Conservation (phyloP, 805 yeast genomes). For the Spathaspora hagerdaliae region DNA sequence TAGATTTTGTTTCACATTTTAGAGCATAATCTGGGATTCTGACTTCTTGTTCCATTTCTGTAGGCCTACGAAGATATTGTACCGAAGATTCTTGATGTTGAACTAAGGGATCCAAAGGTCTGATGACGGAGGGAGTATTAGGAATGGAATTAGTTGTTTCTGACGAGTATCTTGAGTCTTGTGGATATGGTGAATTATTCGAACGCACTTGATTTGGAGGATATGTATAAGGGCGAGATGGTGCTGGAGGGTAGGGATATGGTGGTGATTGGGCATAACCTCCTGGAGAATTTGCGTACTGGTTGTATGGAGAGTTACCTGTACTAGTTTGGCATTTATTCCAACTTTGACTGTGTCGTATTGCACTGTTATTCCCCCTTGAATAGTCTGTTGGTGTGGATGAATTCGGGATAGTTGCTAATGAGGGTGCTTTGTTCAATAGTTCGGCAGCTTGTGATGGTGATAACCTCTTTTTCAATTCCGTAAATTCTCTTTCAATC, state of each 20-base stretch:
- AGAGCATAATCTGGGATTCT: conserved; percentile 23
- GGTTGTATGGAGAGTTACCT: not conserved
- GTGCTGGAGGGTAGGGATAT: conserved; percentile 1
- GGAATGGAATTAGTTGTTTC: conserved; percentile 24
- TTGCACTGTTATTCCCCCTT: not conserved
- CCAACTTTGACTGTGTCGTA: conserved; percentile 3
- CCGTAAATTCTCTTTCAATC: conserved; percentile 76
- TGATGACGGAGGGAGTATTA: conserved; percentile 24
- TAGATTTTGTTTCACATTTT: conserved; percentile 60
- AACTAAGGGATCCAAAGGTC: conserved; percentile 4
- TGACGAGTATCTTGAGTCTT: conserved; percentile 3
- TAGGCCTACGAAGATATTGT: not conserved
- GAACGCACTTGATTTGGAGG: not conserved
- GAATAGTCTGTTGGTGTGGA: not conserved
- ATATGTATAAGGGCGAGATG: too few species aligned
- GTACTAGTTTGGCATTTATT: not conserved
- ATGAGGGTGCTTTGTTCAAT: conserved; percentile 21
- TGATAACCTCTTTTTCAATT: conserved; percentile 53
- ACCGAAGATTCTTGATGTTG: not conserved
- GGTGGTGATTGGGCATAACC: conserved; percentile 1
- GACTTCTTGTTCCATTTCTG: not conserved
- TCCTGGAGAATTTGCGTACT: not conserved
- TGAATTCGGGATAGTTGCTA: conserved; percentile 4
- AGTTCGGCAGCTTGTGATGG: conserved; percentile 30
- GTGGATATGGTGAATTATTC: not conserved